phyloP scores from a whole-genome alignment of 148 eudicot genomes.

The Drosera capensis region DNA sequence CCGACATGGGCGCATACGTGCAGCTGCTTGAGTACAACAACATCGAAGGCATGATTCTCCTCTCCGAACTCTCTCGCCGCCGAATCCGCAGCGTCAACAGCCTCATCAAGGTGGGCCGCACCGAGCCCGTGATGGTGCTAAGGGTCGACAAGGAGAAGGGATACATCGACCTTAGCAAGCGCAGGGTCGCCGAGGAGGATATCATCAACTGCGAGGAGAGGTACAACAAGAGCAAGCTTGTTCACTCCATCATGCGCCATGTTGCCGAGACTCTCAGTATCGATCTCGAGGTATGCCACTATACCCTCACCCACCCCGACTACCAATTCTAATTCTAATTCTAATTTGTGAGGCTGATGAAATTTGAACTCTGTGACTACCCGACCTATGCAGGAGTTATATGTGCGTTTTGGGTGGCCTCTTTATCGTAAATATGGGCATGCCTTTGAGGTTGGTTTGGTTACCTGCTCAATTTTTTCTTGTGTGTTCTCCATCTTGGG shows the following conservation, averaged over 20 bases:
- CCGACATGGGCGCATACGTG: conserved; percentile 88
- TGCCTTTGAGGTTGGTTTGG: conserved; percentile 71
- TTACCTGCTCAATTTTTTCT: background rate
- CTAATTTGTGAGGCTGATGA: too few species aligned
- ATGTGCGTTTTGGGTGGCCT: conserved; percentile 88
- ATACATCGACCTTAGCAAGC: conserved; percentile 80
- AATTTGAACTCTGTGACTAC: background rate
- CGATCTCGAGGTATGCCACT: conserved; percentile 56
- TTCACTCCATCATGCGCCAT: conserved; percentile 94
- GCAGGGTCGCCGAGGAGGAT: conserved; percentile 89
- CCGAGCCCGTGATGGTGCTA: conserved; percentile 90
- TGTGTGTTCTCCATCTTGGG: background rate
- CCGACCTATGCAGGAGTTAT: conserved; percentile 49
- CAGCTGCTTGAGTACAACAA: conserved; percentile 83
- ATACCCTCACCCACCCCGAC: too few species aligned
- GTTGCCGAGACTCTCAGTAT: conserved; percentile 64
- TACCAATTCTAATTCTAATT: too few species aligned
- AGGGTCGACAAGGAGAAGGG: conserved; percentile 82
- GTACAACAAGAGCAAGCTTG: conserved; percentile 92
- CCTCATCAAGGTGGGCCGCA: conserved; percentile 78
- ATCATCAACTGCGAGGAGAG: conserved; percentile 78
- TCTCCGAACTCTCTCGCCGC: conserved; percentile 88
- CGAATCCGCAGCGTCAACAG: conserved; percentile 86
- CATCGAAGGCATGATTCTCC: conserved; percentile 94
- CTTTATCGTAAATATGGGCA: conserved; percentile 87